These are phyloP conservation scores for Melastoma candidum DNA, from an alignment of 441 rosid genomes.

Conservation along the genomic window DNA sequence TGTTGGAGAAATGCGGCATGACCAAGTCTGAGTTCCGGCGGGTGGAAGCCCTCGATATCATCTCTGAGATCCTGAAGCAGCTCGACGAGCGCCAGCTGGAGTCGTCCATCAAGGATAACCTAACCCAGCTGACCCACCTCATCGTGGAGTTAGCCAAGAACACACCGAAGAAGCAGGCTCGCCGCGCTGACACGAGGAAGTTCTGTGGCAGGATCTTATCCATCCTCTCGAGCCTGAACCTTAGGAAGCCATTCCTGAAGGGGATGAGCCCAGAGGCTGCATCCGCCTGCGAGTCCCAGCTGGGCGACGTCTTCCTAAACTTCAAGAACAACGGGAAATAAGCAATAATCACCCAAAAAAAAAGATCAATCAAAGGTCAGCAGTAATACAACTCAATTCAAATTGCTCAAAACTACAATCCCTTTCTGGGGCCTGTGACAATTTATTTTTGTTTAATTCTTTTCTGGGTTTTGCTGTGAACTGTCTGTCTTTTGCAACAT, in stretches of 20 bases:
- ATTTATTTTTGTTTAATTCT: too few relatives aligned
- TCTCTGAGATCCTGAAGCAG: conserved; percentile 59
- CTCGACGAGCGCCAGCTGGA: conserved; percentile 28
- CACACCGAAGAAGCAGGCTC: conserved; percentile 66
- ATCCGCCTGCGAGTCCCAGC: conserved; percentile 59
- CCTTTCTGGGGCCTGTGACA: too few relatives aligned
- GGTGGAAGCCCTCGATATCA: conserved; percentile 69
- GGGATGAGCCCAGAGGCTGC: conserved; percentile 38
- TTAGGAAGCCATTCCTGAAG: conserved; percentile 51
- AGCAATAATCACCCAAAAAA: too few relatives aligned
- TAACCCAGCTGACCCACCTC: conserved; percentile 40
- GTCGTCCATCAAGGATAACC: conserved; percentile 44
- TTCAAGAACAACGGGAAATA: conserved; percentile 33
- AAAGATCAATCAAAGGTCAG: too few relatives aligned
- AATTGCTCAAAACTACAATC: too few relatives aligned
- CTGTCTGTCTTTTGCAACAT: too few relatives aligned
- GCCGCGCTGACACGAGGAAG: conserved; percentile 64
- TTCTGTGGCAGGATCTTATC: conserved; percentile 62
- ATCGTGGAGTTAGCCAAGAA: conserved; percentile 44
- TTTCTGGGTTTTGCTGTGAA: too few relatives aligned
- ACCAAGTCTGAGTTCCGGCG: conserved; percentile 69
- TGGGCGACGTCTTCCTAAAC: conserved; percentile 47
- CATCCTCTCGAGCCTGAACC: conserved; percentile 35
- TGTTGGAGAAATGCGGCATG: conserved; percentile 50
- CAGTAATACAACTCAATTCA: too few relatives aligned